Base-by-base conservation (phyloP, 1,284 basidiomycete species). In the Leccinum insolens region DNA sequence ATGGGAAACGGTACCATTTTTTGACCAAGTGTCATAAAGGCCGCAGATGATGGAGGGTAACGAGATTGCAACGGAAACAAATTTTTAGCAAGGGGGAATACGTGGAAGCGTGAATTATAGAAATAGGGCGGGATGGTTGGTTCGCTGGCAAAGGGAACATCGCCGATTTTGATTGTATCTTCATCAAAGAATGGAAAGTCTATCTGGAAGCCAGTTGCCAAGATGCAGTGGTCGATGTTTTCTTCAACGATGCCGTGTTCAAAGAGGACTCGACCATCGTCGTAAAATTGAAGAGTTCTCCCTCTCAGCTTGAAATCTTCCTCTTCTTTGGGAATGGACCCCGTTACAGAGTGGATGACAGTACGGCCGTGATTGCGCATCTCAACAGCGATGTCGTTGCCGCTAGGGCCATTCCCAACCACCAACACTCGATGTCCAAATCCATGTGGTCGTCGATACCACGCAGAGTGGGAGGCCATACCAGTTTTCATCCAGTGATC, bases 201-300 rank as follows among this genome's bases (percentile, higher is more conserved):
- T 65, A 86, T 80, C 65, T 89, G 79, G 75, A 90, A 94, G 7
- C 92, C 93, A 7, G 92, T 94, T 2, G 91, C 93, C 11, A 94
- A 80, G 62, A 93, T 86, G 70, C 86, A 87, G 67, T 85, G 79
- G 70, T 89, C 87, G 63, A 94, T 81, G 4, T 80, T 82, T 41
- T 77, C 72, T 74, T 91, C 89, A 9, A 76, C 73, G 3, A 84
- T 80, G 2, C 86, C 88, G 68, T 90, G 89, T 68, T 85, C 85
- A 72, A 92, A 91, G 28, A 82, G 72, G 9, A 90, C 87, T 60
- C 78, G 78, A 4, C 86, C 86, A 39, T 80, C 72, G 2, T 79
- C 76, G 22, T 76, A 78, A 72, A 88, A 85, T 62, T 78, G 78
- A 15, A 79, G 74, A 17, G 87, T 79, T 11, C 80, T 80, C 1